These are phyloP conservation scores for Chalaropsis thielavioides DNA, from an alignment of 2,329 filamentous ascomycete genomes.

Conservation along the genomic window DNA sequence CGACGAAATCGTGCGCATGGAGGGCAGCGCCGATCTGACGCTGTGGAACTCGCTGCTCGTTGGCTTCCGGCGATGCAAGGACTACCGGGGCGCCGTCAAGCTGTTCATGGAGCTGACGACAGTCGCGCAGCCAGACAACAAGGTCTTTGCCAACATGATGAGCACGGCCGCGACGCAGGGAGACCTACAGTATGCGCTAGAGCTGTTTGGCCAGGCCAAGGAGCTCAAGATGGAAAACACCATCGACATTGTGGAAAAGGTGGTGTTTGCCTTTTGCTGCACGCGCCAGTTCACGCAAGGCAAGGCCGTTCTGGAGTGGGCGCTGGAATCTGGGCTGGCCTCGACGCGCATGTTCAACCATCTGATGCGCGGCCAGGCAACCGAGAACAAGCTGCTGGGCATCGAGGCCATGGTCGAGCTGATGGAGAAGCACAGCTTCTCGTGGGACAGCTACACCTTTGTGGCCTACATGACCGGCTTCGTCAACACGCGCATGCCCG, in stretches of 20 bases:
- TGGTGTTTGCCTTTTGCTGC: constrained; percentile 32
- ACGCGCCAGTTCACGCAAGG: constrained; percentile 28
- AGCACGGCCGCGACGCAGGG: constrained; percentile 54
- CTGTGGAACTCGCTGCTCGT: constrained; percentile 69
- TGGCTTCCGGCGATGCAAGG: constrained; percentile 49
- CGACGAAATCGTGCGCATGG: constrained; percentile 9
- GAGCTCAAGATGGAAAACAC: constrained; percentile 35
- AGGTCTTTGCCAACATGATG: constrained; percentile 62
- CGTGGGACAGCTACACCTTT: constrained; percentile 38
- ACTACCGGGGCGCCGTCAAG: constrained; percentile 50
- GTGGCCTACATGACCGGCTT: constrained; percentile 36
- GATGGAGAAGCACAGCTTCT: constrained; percentile 35
- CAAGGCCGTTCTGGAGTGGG: constrained; percentile 31
- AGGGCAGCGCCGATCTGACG: constrained; percentile 35
- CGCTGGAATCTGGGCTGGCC: constrained; percentile 37
- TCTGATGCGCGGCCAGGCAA: constrained; percentile 54
- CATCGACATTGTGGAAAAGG: constrained; percentile 24
- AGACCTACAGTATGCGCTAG: constrained; percentile 54
- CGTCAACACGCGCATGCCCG: constrained; percentile 34
- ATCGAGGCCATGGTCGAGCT: constrained; percentile 34
- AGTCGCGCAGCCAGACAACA: constrained; percentile 39
- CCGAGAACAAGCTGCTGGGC: constrained; percentile 38
- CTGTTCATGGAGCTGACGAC: constrained; percentile 47
- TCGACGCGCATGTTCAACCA: constrained; percentile 62
- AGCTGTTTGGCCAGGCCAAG: constrained; percentile 50